Percentiles rank a stretch among this genome's conserved stretches.
phyloP scores from a whole-genome alignment of 2,329 filamentous ascomycete genomes.

The Neofusicoccum sp. region DNA sequence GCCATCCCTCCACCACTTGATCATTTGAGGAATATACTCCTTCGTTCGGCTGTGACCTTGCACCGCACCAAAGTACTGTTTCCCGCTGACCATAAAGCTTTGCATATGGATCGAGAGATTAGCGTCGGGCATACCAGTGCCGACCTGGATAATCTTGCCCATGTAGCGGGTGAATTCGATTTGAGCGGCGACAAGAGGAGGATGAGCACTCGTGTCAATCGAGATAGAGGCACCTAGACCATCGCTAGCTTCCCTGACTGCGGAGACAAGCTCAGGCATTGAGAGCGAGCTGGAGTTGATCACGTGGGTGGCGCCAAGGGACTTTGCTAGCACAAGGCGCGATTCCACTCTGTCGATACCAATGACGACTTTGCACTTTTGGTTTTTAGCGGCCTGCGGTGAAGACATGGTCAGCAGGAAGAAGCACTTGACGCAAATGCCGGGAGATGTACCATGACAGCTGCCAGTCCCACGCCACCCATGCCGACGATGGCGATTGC shows the following conservation, averaged over 20 bases:
- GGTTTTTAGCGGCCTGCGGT: constrained; percentile 45
- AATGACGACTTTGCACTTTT: constrained; percentile 35
- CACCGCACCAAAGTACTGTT: constrained; percentile 48
- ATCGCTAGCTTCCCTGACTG: constrained; percentile 31
- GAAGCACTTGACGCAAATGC: not conserved
- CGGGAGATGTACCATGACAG: constrained; percentile 35
- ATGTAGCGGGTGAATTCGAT: constrained; percentile 44
- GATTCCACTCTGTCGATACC: constrained; percentile 35
- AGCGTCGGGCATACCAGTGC: constrained; percentile 42
- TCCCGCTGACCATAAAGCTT: constrained; percentile 49
- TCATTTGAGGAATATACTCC: constrained; percentile 9
- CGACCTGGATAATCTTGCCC: constrained; percentile 51
- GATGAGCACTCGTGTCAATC: constrained; percentile 50
- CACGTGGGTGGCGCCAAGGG: constrained; percentile 40
- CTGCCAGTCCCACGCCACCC: constrained; percentile 48
- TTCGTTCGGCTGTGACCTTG: constrained; percentile 43
- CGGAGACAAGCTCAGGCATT: constrained; percentile 23
- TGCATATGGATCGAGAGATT: constrained; percentile 43
- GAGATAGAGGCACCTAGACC: constrained; percentile 41
- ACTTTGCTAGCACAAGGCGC: constrained; percentile 37
- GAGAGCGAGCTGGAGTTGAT: constrained; percentile 31
- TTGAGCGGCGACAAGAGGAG: constrained; percentile 41
- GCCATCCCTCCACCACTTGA: constrained; percentile 11
- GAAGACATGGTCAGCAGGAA: not conserved
- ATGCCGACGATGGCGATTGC: constrained; percentile 45